Evolutionary conservation across 768 basidiomycete species (phyloP).

Genomic region (Rickenella mellea): DNA sequence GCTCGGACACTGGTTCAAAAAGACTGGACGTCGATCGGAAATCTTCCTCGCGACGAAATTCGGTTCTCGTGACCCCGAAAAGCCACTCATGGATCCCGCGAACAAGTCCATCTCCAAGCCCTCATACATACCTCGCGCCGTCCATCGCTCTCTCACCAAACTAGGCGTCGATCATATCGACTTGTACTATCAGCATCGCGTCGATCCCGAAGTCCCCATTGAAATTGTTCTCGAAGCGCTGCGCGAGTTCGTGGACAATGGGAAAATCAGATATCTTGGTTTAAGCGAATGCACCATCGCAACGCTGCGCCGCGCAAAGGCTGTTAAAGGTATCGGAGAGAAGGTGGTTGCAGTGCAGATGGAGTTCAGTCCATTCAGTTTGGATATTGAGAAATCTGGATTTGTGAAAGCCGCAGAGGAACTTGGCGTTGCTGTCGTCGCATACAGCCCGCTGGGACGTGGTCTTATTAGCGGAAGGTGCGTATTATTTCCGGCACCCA

Average conservation of each 20-base stretch:
- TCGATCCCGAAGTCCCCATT: conserved; percentile 6
- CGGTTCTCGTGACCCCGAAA: neutral
- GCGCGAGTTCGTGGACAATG: conserved; percentile 6
- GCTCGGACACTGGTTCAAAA: conserved; percentile 16
- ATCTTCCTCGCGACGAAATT: conserved; percentile 16
- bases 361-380: conserved; percentile 20
- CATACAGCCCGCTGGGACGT: conserved; percentile 25
- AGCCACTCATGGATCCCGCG: conserved; percentile 7
- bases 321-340: conserved; percentile 18
- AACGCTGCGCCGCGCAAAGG: conserved; percentile 3
- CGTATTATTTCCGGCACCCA: neutral
- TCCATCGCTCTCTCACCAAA: conserved; percentile 11
- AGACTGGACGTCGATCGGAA: conserved; percentile 5
- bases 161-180: conserved; percentile 18
- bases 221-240: conserved; percentile 2
- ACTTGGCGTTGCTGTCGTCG: conserved; percentile 21
- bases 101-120: conserved; percentile 12
- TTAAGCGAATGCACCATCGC: conserved; percentile 1
- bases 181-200: conserved; percentile 15
- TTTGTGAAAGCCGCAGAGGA: conserved; percentile 19
- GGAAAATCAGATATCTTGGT: conserved; percentile 1
- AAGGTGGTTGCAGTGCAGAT: conserved; percentile 21
- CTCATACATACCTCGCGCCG: conserved; percentile 8
- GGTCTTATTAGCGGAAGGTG: conserved; percentile 26
- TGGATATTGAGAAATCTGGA: conserved; percentile 15